Conservation (phyloP, 148 eudicot species). For the Simmondsia chinensis region DNA sequence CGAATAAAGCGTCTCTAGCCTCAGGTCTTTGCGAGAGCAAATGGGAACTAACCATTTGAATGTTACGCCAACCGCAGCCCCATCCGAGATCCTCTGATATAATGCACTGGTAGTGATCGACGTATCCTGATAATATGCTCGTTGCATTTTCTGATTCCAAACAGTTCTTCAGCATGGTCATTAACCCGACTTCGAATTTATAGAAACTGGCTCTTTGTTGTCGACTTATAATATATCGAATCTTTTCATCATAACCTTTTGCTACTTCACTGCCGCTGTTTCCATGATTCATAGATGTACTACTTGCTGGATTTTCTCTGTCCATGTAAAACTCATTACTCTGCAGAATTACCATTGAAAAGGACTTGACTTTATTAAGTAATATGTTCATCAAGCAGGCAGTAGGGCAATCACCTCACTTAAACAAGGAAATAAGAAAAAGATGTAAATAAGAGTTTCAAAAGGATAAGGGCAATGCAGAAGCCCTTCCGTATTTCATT, state of each 20-base stretch:
- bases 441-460: no score
- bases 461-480: no score
- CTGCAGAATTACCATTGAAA: constrained; percentile 2
- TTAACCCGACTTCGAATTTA: constrained; percentile 42
- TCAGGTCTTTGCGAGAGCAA: constrained; percentile 52
- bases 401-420: no score
- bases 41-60: constrained; percentile 84
- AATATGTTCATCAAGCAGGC: no score
- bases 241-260: constrained; percentile 26
- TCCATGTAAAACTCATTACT: constrained; percentile 11
- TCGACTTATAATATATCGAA: constrained; percentile 21
- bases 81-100: constrained; percentile 64
- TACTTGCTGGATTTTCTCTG: constrained; percentile 18
- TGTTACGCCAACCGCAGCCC: constrained; percentile 99
- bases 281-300: constrained; percentile 21
- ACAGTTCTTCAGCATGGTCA: constrained; percentile 46
- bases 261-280: constrained; percentile 6
- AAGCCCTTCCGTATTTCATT: no score
- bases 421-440: no score
- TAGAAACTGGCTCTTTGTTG: constrained; percentile 37
- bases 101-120: constrained; percentile 78
- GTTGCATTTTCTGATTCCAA: constrained; percentile 54
- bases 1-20: constrained; percentile 55
- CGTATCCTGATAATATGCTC: constrained; percentile 61
- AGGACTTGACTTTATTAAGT: no score